A percentile compares a stretch with the other conserved stretches of the same genome.
These are phyloP conservation scores for Heliosperma pusillum DNA, from an alignment of 148 eudicot genomes.

Conservation along the genomic window DNA sequence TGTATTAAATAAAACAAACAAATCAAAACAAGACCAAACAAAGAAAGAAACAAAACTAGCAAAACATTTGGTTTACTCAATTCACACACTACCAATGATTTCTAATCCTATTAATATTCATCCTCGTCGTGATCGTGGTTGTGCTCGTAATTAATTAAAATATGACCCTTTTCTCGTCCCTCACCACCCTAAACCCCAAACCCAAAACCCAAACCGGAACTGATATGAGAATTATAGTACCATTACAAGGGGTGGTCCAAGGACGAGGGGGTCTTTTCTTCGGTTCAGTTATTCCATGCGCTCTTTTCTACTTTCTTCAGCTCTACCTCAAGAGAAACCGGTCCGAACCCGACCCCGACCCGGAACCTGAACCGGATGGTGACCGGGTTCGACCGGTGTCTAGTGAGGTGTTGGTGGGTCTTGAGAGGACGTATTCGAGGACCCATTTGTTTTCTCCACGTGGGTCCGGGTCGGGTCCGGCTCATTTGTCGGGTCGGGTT, in stretches of 20 bases:
- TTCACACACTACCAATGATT: not conserved
- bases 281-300: conserved; percentile 86
- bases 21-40: too few relatives aligned
- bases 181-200: conserved; percentile 15
- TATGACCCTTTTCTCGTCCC: conserved; percentile 34
- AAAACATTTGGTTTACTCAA: not conserved
- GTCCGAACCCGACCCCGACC: conserved; percentile 10
- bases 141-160: not conserved
- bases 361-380: not conserved
- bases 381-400: not conserved
- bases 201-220: conserved; percentile 24
- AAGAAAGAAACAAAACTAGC: not conserved
- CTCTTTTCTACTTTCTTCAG: conserved; percentile 78
- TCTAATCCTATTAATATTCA: not conserved
- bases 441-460: conserved; percentile 45
- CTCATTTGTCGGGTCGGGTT: conserved; percentile 51
- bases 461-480: conserved; percentile 39
- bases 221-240: conserved; percentile 86
- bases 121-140: not conserved
- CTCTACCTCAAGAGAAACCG: conserved; percentile 60
- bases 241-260: conserved; percentile 85
- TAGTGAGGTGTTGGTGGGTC: not conserved
- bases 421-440: conserved; percentile 58
- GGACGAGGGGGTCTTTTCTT: conserved; percentile 80
- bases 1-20: not conserved